phyloP scores from a whole-genome alignment of 257 asterid species.

The Solanum piurae region DNA sequence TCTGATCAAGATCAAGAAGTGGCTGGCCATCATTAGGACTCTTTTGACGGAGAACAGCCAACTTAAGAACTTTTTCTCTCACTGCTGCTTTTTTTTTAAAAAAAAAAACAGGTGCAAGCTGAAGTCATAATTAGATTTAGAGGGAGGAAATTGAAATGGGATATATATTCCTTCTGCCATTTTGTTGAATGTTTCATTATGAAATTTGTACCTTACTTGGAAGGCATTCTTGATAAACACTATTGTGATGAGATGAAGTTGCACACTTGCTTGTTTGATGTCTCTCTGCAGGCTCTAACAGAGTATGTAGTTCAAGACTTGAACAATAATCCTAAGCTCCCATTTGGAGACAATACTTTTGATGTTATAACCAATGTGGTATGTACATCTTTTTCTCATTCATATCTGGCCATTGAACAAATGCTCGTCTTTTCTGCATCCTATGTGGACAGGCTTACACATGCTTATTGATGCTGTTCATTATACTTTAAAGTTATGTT shows the following conservation, averaged over 20 bases:
- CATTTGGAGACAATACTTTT: constrained; percentile 65
- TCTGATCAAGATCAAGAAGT: background rate
- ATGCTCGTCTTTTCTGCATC: background rate
- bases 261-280: background rate
- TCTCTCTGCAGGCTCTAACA: constrained; percentile 58
- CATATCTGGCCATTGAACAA: background rate
- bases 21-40: background rate
- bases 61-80: background rate
- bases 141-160: background rate
- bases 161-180: background rate
- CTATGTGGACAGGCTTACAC: background rate
- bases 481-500: background rate
- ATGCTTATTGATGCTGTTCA: background rate
- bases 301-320: constrained; percentile 91
- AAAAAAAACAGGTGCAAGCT: background rate
- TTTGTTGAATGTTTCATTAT: background rate
- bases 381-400: constrained; percentile 12
- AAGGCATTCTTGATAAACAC: background rate
- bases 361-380: constrained; percentile 88
- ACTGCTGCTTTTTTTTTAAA: background rate
- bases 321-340: constrained; percentile 71
- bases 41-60: background rate
- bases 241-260: background rate
- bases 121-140: background rate
- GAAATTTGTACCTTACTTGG: background rate